Evolutionary conservation across 2,329 filamentous ascomycete genomes (phyloP), one percentile per base, ranked within the genome.

Genomic region (Claviceps spartinae): DNA sequence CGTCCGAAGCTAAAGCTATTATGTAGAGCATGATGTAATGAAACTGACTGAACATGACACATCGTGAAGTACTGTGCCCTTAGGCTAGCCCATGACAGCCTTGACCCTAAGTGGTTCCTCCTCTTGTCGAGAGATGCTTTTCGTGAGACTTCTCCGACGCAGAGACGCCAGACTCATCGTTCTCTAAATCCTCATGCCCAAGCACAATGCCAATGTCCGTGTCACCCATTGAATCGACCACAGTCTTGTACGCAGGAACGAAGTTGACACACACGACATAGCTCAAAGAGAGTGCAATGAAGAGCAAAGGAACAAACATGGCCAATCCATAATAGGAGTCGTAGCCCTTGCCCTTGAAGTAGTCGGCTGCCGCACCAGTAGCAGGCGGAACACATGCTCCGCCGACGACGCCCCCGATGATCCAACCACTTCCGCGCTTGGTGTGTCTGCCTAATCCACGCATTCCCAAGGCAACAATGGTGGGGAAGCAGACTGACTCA

Each of bases 401-500:
- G 14, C 86, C 86, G 16, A 77, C 73, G 0, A 90, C 84, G 57
- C 83, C 85, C 4, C 73, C 83, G 2, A 88, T 76, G 53, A 70
- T 81, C 64, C 79, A 85, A 4, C 85, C 85, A 2, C 81, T 82
- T 1, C 86, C 86, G 54, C 85, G 77, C 72, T 90, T 89, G 38
- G 83, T 86, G 68, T 91, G 83, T 18, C 81, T 77, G 5, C 87
- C 86, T 1, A 89, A 73, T 2, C 85, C 85, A 22, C 84, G 77
- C 72, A 88, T 87, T 8, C 84, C 84, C 2, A 90, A 73, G 4
- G 85, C 85, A 34, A 91, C 81, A 60, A 91, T 88, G 18, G 85
- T 89, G 0, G 86, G 86, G 72, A 90, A 91, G 65, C 83, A 85
- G 61, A 88, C 85, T 4, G 79, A 83, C 67, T 88, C 86, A 66